Evolutionary conservation across 106 monocot genomes (phyloP), one percentile per base, ranked within the genome.

Genomic region (Acanthochlamys bracteata): DNA sequence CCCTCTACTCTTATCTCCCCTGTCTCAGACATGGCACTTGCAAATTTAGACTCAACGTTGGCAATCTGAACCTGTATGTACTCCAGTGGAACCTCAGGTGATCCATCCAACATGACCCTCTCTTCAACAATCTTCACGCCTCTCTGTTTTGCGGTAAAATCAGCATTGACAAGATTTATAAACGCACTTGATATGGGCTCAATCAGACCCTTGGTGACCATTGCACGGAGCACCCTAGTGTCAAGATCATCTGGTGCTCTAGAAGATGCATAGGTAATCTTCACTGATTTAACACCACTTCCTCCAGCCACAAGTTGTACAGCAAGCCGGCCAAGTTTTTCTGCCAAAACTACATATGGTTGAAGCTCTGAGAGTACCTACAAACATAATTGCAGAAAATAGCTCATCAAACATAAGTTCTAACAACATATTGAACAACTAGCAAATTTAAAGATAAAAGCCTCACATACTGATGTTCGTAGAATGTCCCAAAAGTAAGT

Each of bases 341-440:
- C 93, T 0, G 88, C 88, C 19, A 93, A 79, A 40, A 78, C 54
- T 10, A 93, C 80, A 63, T 85, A 93, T 9, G 93, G 88, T 20
- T 82, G 71, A 64, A 93, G 66, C 80, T 93, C 93, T 0, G 88
- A 79, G n/a, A 93, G 57, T 66, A 85, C 92, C 92, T 93, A 67
- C 4, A n/a, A 52, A 26, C 21, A 57, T 7, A 40, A 17, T 49
- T 17, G 42, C 17, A n/a, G n/a, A n/a, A n/a, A n/a, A n/a, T n/a
- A n/a, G n/a, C n/a, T n/a, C n/a, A n/a, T n/a, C n/a, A n/a, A n/a
- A n/a, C n/a, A n/a, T n/a, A n/a, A n/a, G n/a, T n/a, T n/a, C n/a
- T n/a, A n/a, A n/a, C n/a, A n/a, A n/a, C n/a, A n/a, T n/a, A n/a
- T n/a, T n/a, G n/a, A n/a, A n/a, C n/a, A n/a, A n/a, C n/a, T n/a